These are phyloP conservation scores for Phytopythium montanum DNA, from an alignment of 352 stramenopile species.

Conservation along the genomic window DNA sequence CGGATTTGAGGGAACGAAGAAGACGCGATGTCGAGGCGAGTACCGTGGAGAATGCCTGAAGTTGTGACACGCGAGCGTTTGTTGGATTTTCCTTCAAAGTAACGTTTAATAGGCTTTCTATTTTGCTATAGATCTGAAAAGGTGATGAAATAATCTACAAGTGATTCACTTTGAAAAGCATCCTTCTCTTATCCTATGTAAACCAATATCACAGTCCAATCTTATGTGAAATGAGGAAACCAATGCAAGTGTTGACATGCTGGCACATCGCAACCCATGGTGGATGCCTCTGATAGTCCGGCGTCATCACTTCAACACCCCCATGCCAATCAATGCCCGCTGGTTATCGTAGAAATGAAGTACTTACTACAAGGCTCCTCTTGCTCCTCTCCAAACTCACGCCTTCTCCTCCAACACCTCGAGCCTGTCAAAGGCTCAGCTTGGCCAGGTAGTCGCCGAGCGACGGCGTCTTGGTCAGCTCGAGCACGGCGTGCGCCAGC, in stretches of 20 bases:
- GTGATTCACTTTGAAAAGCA: too few relatives aligned
- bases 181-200: too few relatives aligned
- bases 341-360: background rate
- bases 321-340: background rate
- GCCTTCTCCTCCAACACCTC: background rate
- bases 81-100: too few relatives aligned
- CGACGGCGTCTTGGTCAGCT: conserved; percentile 65
- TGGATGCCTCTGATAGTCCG: background rate
- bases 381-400: background rate
- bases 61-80: too few relatives aligned
- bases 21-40: background rate
- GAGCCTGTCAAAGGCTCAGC: conserved; percentile 42
- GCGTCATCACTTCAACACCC: background rate
- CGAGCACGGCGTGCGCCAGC: conserved; percentile 63
- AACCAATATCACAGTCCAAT: too few relatives aligned
- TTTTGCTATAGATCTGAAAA: too few relatives aligned
- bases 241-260: too few relatives aligned
- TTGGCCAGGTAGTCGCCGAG: conserved; percentile 61
- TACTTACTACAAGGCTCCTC: conserved; percentile 2
- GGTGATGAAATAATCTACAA: too few relatives aligned
- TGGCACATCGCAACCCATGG: background rate
- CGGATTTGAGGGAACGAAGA: background rate
- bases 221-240: too few relatives aligned
- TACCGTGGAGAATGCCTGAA: background rate
- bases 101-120: too few relatives aligned